Base-by-base conservation (phyloP, 2,329 filamentous ascomycete genomes). In the Epicoccum sorghinum region DNA sequence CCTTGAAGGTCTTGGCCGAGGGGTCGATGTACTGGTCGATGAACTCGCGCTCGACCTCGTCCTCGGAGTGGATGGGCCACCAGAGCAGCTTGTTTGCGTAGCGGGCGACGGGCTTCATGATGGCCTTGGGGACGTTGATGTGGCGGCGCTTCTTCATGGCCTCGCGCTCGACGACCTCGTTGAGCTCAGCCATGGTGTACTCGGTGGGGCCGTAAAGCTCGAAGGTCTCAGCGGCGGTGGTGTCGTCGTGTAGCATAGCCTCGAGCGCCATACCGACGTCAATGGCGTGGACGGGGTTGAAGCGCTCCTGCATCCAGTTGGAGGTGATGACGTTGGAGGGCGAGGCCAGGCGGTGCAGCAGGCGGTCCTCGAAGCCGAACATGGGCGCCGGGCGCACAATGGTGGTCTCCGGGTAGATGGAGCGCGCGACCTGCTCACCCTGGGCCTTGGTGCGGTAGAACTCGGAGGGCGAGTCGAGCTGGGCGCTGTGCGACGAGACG, bases 321-420 rank as follows among this genome's bases (percentile, higher is more conserved):
- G 91, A 85, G 23, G 92, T 97, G 70, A 98, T 84, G 53, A 96
- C 73, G 75, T 96, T 96, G 56, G 87, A 86, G 9, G 88, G 82
- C 62, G 86, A 84, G 37, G 93, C 95, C 47, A 98, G 86, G 73
- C 87, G 90, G 75, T 96, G 86, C 33, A 99, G 86, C 39, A 99
- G 85, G 68, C 89, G 89, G 78, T 99, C 95, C 78, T 99, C 95
- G 71, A 92, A 96, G 32, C 95, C 95, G 72, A 96, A 99, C 76
- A 96, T 85, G 47, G 93, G 95, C 10, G 93, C 90, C 39, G 95
- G 95, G 60, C 95, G 87, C 61, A 99, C 95, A 66, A 99, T 92
- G 40, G 95, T 99, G 14, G 95, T 96, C 79, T 99, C 95, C 24
- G 95, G 95, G 81, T 92, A 99, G 73, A 98, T 93, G 67, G 84